Percentiles rank a stretch among this genome's conserved stretches.
Evolutionary conservation across 1,284 basidiomycete species (phyloP).

Genomic region (Thelephora terrestris): DNA sequence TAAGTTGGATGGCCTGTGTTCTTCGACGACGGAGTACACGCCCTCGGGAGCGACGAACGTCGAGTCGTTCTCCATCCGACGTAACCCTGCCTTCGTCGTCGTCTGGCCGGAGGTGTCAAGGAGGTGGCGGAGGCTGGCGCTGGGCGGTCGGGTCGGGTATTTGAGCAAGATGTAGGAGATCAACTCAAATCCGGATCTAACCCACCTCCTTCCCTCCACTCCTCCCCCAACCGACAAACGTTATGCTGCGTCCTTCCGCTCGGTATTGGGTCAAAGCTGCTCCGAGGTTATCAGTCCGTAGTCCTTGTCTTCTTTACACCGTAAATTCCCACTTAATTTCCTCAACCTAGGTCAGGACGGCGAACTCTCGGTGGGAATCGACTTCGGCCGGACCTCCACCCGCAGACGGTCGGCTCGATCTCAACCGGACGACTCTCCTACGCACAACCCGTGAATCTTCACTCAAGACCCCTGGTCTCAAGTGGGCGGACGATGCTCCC

Average conservation of each 20-base stretch:
- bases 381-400: constrained; percentile 48
- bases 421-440: constrained; percentile 51
- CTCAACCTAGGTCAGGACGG: too few species aligned
- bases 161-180: constrained; percentile 9
- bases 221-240: constrained; percentile 6
- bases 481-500: constrained; percentile 56
- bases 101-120: not conserved
- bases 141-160: constrained; percentile 8
- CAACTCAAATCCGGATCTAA: constrained; percentile 22
- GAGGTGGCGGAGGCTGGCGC: constrained; percentile 2
- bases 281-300: not conserved
- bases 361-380: constrained; percentile 36
- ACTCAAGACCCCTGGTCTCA: constrained; percentile 61
- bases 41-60: constrained; percentile 82
- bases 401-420: constrained; percentile 64
- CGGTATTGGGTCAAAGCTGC: constrained; percentile 10
- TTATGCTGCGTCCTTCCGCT: constrained; percentile 5
- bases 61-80: constrained; percentile 64
- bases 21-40: constrained; percentile 78
- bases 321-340: too few species aligned
- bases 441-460: constrained; percentile 55
- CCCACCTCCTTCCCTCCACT: constrained; percentile 21
- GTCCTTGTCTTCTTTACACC: too few species aligned
- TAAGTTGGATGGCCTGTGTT: constrained; percentile 54
- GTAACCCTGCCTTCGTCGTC: constrained; percentile 6